Evolutionary conservation across 192 early-diverging fungal genomes (phyloP), one percentile per base, ranked within the genome.

Genomic region (Dissophora ornata): DNA sequence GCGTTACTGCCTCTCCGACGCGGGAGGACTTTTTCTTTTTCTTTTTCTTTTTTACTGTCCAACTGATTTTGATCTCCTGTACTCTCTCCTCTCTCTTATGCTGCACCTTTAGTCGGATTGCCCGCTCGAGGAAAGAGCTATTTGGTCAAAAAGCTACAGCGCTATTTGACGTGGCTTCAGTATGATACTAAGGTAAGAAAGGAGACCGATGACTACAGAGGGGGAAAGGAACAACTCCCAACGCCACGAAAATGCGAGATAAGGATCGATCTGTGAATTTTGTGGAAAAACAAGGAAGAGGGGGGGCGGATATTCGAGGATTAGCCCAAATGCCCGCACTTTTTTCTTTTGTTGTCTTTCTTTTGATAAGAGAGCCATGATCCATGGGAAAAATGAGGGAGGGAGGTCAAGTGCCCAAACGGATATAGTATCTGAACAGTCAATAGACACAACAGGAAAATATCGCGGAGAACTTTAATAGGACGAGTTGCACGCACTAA

Each of bases 41-140:
- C 36, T 38, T 12, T 38, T 21, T 29, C 48, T 40, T 18, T 44
- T 29, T 22, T 30, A 4, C 42, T 40, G 34, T 36, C 42, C 40
- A 40, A 6, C 44, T 18, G 18, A 26, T 49, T 44, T 34, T 26
- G 19, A 26, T 22, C 19, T 10, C 36, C 52, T 30, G n/a, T 22
- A 16, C 38, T 44, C 22, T 55, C 6, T 32, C 36, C 12, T 28
- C 53, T 36, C 12, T 62, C n/a, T 29, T 21, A 49, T 33, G 26
- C 8, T 38, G 19, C 21, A 26, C 34, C 19, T 19, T 47, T 74
- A 90, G 92, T 96, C 28, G 97, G 97, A 9, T 79, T 98, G 48
- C 97, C 97, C 29, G 97, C 96, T 7, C 83, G 96, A 48, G 97
- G 97, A 24, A 99, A 99, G 81, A 88, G 86, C 83, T 96, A 97